These are phyloP conservation scores for Ophiocytium majus DNA, from an alignment of 352 stramenopile species.

Conservation along the genomic window DNA sequence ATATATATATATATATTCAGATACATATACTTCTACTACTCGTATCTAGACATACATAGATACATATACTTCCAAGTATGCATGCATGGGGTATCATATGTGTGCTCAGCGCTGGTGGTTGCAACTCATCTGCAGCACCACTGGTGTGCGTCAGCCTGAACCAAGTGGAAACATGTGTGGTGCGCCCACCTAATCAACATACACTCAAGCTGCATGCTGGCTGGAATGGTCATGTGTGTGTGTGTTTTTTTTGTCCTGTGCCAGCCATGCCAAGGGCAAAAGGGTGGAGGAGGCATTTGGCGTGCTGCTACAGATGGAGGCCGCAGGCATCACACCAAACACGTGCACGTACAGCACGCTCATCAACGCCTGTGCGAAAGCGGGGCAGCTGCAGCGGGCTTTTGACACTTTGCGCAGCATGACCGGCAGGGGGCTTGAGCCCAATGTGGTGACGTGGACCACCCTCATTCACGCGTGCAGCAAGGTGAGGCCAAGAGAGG, in stretches of 20 bases:
- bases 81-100: not conserved
- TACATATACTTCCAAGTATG: too few relatives aligned
- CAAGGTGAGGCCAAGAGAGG: too few relatives aligned
- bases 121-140: not conserved
- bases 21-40: too few relatives aligned
- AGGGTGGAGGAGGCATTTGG: conserved; percentile 42
- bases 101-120: not conserved
- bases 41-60: too few relatives aligned
- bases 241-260: not conserved
- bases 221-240: not conserved
- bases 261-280: conserved; percentile 17
- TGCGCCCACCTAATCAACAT: too few relatives aligned
- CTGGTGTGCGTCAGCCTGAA: not conserved
- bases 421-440: conserved; percentile 39
- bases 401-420: conserved; percentile 54
- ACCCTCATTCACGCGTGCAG: conserved; percentile 56
- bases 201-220: not conserved
- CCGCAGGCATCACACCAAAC: conserved; percentile 45
- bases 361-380: conserved; percentile 53
- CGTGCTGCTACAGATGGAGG: conserved; percentile 41
- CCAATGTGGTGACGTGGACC: conserved; percentile 57
- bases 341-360: conserved; percentile 51
- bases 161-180: too few relatives aligned
- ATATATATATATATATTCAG: too few relatives aligned
- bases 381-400: conserved; percentile 39